phyloP scores from a whole-genome alignment of 108 stramenopile species.

The Cyclotella cryptica region DNA sequence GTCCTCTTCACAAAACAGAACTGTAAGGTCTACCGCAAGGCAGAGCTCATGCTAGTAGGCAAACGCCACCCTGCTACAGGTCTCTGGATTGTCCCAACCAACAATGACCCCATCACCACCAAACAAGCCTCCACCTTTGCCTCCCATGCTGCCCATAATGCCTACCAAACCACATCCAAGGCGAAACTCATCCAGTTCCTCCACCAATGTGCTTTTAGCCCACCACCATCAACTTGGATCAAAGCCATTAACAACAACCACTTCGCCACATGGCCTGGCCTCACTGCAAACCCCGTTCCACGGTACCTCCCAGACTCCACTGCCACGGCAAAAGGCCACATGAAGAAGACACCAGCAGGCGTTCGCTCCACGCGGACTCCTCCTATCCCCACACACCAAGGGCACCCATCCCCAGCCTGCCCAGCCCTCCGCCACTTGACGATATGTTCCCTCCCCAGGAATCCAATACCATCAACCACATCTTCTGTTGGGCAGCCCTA shows the following conservation, averaged over 20 bases:
- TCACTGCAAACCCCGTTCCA: slow-evolving; percentile 4
- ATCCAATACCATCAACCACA: neutral
- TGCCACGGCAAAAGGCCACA: slow-evolving; percentile 24
- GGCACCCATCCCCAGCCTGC: neutral
- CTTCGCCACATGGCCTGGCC: slow-evolving; percentile 5
- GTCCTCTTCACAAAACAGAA: slow-evolving; percentile 9
- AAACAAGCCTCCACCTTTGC: neutral
- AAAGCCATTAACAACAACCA: slow-evolving; percentile 27
- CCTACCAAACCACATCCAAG: slow-evolving; percentile 6
- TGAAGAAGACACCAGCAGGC: slow-evolving; percentile 9
- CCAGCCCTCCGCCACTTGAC: neutral
- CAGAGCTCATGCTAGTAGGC: slow-evolving; percentile 8
- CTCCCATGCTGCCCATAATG: slow-evolving; percentile 1
- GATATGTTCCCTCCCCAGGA: neutral
- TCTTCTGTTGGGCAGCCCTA: slow-evolving; percentile 16
- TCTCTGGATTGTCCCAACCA: slow-evolving; percentile 28
- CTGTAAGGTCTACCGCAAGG: slow-evolving; percentile 18
- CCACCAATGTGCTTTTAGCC: slow-evolving; percentile 28
- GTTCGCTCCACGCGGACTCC: neutral
- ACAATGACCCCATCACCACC: no score
- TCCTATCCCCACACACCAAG: neutral
- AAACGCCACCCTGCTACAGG: slow-evolving; percentile 15
- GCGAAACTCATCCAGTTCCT: slow-evolving; percentile 20
- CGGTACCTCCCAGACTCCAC: neutral
- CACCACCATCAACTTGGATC: slow-evolving; percentile 12